phyloP scores from a whole-genome alignment of 345 rosid genomes.

The rapeseed (Brassica napus) region DNA sequence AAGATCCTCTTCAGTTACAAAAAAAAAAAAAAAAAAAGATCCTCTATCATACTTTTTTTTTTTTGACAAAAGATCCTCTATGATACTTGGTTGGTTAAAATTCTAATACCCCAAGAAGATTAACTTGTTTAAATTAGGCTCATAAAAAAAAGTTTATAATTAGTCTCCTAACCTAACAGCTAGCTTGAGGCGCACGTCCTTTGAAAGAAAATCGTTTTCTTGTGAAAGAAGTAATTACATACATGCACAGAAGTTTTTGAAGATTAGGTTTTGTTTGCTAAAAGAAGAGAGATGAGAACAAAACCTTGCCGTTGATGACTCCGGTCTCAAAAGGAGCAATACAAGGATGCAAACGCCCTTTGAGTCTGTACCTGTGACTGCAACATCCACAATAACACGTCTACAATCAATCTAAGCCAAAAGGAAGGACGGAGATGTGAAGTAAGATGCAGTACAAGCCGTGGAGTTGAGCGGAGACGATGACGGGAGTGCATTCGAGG shows the following conservation, averaged over 20 bases:
- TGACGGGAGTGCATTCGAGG: constrained; percentile 67
- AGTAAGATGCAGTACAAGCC: constrained; percentile 47
- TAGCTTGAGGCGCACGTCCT: background rate
- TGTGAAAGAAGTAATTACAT: background rate
- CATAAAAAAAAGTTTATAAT: too few relatives aligned
- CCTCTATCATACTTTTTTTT: too few relatives aligned
- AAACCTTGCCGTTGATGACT: constrained; percentile 58
- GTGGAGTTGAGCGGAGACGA: constrained; percentile 59
- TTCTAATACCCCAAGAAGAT: background rate
- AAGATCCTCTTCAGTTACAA: too few relatives aligned
- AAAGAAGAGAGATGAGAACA: background rate
- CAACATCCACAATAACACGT: constrained; percentile 18
- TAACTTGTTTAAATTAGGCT: background rate
- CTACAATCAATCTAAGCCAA: background rate
- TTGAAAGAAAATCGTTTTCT: background rate
- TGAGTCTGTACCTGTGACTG: constrained; percentile 82
- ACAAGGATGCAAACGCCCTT: constrained; percentile 85
- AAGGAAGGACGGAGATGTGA: background rate
- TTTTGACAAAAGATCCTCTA: too few relatives aligned
- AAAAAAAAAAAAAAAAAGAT: too few relatives aligned
- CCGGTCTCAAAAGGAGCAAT: constrained; percentile 57
- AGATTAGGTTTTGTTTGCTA: background rate
- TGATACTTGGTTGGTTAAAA: background rate
- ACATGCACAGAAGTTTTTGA: background rate
- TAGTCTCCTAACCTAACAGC: background rate